phyloP scores from a whole-genome alignment of 495 filamentous ascomycete species.

The Cudoniella acicularis region DNA sequence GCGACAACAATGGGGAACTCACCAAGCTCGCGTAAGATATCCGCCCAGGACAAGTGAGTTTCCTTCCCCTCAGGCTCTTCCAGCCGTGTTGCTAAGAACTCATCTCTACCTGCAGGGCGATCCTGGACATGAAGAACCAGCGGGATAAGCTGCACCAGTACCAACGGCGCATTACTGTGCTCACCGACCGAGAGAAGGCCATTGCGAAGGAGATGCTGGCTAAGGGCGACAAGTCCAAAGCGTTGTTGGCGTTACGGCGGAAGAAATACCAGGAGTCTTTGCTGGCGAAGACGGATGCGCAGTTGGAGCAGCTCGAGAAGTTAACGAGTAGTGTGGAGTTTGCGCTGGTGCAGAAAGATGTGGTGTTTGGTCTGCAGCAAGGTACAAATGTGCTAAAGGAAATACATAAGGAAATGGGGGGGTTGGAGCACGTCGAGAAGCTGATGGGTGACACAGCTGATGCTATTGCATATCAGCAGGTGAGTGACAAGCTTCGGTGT shows the following conservation, averaged over 20 bases:
- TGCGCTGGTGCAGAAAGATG: slow-evolving; percentile 90
- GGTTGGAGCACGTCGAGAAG: slow-evolving; percentile 87
- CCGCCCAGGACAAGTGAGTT: slow-evolving; percentile 63
- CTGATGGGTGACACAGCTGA: slow-evolving; percentile 89
- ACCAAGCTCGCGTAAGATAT: slow-evolving; percentile 63
- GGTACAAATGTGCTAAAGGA: slow-evolving; percentile 84
- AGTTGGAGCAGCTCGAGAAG: slow-evolving; percentile 83
- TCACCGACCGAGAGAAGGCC: slow-evolving; percentile 78
- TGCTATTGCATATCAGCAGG: slow-evolving; percentile 82
- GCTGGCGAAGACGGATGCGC: slow-evolving; percentile 82
- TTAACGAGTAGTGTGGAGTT: slow-evolving; percentile 86
- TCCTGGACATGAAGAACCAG: slow-evolving; percentile 95
- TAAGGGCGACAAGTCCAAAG: slow-evolving; percentile 69
- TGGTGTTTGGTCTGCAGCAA: slow-evolving; percentile 87
- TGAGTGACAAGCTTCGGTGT: slow-evolving; percentile 33
- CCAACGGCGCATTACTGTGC: slow-evolving; percentile 77
- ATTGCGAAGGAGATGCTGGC: slow-evolving; percentile 78
- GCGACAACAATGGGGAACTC: slow-evolving; percentile 57
- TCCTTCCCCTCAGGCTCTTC: background rate
- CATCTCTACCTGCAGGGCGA: slow-evolving; percentile 57
- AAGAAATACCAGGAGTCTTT: slow-evolving; percentile 97
- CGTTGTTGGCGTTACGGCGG: slow-evolving; percentile 83
- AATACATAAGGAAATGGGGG: slow-evolving; percentile 95
- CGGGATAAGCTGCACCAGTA: slow-evolving; percentile 96
- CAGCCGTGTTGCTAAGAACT: background rate